Conservation (phyloP, 1,139 yeast species). For the Kodamaea anthophila region DNA sequence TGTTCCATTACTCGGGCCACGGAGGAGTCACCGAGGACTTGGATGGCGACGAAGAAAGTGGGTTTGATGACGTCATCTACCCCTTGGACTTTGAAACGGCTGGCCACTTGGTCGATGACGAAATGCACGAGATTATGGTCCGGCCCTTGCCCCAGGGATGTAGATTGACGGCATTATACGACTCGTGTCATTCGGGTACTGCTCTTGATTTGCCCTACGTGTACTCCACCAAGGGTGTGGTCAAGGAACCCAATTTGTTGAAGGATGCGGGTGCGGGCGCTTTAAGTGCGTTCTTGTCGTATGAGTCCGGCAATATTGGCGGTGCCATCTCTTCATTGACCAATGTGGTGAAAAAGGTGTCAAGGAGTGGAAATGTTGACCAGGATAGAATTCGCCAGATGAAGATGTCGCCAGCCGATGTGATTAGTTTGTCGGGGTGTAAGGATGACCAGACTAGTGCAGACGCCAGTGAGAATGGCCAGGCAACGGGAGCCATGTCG, state of each 20-base stretch:
- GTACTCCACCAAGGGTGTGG: conserved; percentile 84
- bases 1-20: conserved; percentile 91
- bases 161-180: conserved; percentile 81
- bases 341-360: conserved; percentile 44
- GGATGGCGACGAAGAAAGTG: conserved; percentile 90
- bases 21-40: conserved; percentile 79
- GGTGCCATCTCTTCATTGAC: conserved; percentile 41
- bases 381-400: conserved; percentile 32
- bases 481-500: conserved; percentile 90
- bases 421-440: conserved; percentile 81
- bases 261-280: conserved; percentile 83
- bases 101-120: conserved; percentile 80
- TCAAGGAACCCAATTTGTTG: conserved; percentile 83
- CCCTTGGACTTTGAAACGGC: conserved; percentile 78
- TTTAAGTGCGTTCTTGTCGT: conserved; percentile 61
- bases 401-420: conserved; percentile 86
- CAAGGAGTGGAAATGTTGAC: conserved; percentile 22
- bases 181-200: conserved; percentile 92
- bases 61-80: conserved; percentile 83
- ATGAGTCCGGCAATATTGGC: conserved; percentile 62
- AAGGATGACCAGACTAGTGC: conserved; percentile 81
- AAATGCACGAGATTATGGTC: conserved; percentile 78
- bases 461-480: conserved; percentile 74
- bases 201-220: conserved; percentile 84
- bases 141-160: conserved; percentile 75